Base-by-base conservation (phyloP, 805 yeast species). In the Cyberlindnera amylophila region DNA sequence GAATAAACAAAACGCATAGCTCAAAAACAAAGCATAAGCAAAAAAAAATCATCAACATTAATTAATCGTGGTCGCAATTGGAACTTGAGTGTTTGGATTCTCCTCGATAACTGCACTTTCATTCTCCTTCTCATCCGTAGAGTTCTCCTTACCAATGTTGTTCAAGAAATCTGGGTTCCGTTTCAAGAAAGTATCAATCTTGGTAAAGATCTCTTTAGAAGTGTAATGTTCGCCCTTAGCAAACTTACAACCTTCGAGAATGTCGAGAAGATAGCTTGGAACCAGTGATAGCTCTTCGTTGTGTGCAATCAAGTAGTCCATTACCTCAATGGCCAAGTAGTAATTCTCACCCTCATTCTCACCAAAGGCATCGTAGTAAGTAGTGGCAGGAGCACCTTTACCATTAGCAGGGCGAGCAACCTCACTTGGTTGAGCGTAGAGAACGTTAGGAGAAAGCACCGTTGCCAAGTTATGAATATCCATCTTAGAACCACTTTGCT, bases 391-490 rank as follows among this genome's bases (percentile, higher is more conserved):
- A 11, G 52, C 55, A n/a, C 54, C 52, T 5, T 44, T 50, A 13
- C 42, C 51, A 10, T 42, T 41, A 9, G 45, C 41, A 3, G 65
- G 67, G 24, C 64, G 52, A 0, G 50, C 34, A 11, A 56, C 44
- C 11, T 65, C 63, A 5, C 54, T 55, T 11, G 73, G 77, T 47
- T 73, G 75, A 1, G 82, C 64, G 53, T 82, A 83, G 32, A 95
- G 69, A 34, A 93, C 81, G 57, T 90, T 93, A 2, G 99, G 99
- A 0, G 97, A 86, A 38, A 93, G 74, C 3, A 93, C 99, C 0
- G 98, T 93, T 2, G 99, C 96, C 49, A 93, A 71, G 61, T 93
- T 93, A 59, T 89, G 96, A 27, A 86, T 78, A 60, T 91, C 97
- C 99, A 93, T 93, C 66, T 91, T 93, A 3, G 97, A 88, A 1